Conservation (phyloP, 495 filamentous ascomycete species). For the Aspergillus indologenus region DNA sequence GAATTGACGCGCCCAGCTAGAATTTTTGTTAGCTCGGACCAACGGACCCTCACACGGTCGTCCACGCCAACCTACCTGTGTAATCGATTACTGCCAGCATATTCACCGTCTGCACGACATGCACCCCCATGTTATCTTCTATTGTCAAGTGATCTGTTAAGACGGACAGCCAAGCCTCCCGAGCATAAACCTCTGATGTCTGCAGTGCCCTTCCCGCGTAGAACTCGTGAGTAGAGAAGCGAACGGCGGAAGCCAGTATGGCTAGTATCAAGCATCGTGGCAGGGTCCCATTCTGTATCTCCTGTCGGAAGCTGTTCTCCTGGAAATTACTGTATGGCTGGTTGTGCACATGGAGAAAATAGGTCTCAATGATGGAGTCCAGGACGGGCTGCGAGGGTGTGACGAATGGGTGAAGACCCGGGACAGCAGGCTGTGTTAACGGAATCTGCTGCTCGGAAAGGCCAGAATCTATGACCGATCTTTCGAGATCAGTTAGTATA, state of each 20-base stretch:
- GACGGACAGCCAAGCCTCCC: conserved; percentile 30
- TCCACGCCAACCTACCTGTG: conserved; percentile 18
- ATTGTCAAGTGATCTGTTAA: conserved; percentile 26
- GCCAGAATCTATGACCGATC: not conserved
- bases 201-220: conserved; percentile 18
- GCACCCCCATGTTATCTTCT: conserved; percentile 23
- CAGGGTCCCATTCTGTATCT: conserved; percentile 12
- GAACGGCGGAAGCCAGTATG: conserved; percentile 25
- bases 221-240: conserved; percentile 26
- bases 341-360: conserved; percentile 29
- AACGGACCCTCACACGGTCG: not conserved
- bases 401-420: conserved; percentile 12
- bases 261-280: conserved; percentile 26
- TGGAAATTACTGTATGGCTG: conserved; percentile 33
- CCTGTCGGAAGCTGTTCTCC: conserved; percentile 24
- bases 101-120: conserved; percentile 29
- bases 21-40: not conserved
- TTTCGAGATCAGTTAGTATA: no score
- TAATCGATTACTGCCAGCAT: conserved; percentile 28
- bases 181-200: conserved; percentile 22
- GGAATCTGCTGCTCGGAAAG: not conserved
- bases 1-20: conserved; percentile 27
- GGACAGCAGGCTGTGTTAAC: not conserved
- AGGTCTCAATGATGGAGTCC: conserved; percentile 25
- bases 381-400: conserved; percentile 19